Evolutionary conservation across 1,284 basidiomycete genomes (phyloP), one percentile per base, ranked within the genome.

Genomic region (Pterulicium gracile): DNA sequence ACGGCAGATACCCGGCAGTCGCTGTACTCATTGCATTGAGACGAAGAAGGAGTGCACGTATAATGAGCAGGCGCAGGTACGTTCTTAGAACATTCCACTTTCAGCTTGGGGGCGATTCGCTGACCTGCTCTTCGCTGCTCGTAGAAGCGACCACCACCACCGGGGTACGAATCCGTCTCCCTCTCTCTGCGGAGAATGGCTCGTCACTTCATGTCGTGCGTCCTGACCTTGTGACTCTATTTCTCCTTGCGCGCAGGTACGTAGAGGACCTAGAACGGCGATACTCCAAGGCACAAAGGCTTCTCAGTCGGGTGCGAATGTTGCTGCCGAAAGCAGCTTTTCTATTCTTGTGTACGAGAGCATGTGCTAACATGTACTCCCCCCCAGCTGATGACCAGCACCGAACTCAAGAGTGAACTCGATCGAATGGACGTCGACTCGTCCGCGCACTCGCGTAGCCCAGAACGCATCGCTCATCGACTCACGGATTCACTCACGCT

Each of bases 101-200:
- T n/a, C 27, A 32, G 27, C 27, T 32, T 32, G 27, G 10, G 27
- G 10, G 27, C 40, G 36, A 15, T n/a, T 22, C 18, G 18, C 22
- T 32, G 40, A 22, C 45, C 15, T 43, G 24, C 19, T 22, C 48
- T 18, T 43, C 14, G 21, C 17, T 32, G 36, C 15, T 20, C 34
- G 13, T 51, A 89, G 77, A 85, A 88, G 67, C 79, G 88, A 34
- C 86, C 88, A 2, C 85, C 88, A 20, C 84, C 88, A 1, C 88
- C 91, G 66, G 88, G 87, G 75, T 91, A 58, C 50, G 75, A 64
- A 39, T 20, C 19, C 54, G 57, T 10, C 21, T 24, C 10, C n/a
- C n/a, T n/a, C n/a, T 32, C 7, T 32, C 27, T 10, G 27, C 27
- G 10, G n/a, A 32, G 10, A 32, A 32, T n/a, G 10, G 27, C 7